phyloP scores from a whole-genome alignment of 2,329 filamentous ascomycete species.

The Stachybotrys echinatus region DNA sequence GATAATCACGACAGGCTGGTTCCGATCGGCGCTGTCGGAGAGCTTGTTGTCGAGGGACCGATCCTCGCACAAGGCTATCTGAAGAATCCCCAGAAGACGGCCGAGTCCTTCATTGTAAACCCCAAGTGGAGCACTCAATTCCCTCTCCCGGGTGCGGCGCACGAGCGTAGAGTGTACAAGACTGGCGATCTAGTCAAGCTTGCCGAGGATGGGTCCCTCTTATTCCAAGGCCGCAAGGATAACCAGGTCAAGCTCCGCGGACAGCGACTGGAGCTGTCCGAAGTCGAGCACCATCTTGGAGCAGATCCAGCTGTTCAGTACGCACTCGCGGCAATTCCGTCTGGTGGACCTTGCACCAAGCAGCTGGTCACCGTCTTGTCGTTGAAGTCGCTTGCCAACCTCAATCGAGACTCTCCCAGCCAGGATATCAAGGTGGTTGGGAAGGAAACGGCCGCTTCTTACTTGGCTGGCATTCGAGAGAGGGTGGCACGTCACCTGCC shows the following conservation, averaged over 20 bases:
- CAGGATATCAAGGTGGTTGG: slow-evolving; percentile 1
- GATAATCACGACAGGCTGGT: slow-evolving; percentile 9
- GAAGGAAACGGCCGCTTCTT: not conserved
- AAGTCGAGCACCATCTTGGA: not conserved
- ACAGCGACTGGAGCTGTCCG: slow-evolving; percentile 39
- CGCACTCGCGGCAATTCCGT: slow-evolving; percentile 4
- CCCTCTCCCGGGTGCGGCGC: not conserved
- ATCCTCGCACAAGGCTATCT: slow-evolving; percentile 41
- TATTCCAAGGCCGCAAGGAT: slow-evolving; percentile 44
- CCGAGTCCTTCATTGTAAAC: slow-evolving; percentile 3
- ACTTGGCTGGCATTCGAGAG: slow-evolving; percentile 6
- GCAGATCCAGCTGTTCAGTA: slow-evolving; percentile 4
- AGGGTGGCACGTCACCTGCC: slow-evolving; percentile 4
- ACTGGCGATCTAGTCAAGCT: slow-evolving; percentile 16
- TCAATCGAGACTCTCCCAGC: not conserved
- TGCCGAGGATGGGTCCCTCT: slow-evolving; percentile 24
- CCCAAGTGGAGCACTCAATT: slow-evolving; percentile 2
- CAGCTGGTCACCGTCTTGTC: slow-evolving; percentile 6
- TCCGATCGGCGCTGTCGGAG: slow-evolving; percentile 23
- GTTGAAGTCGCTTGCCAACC: not conserved
- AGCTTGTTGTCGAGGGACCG: slow-evolving; percentile 42
- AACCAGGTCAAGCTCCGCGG: slow-evolving; percentile 52
- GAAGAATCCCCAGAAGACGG: slow-evolving; percentile 7
- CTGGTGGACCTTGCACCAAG: not conserved
- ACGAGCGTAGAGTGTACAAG: slow-evolving; percentile 7